Evolutionary conservation across 2,329 filamentous ascomycete genomes (phyloP).

Genomic region (Arthrinium phaeospermum): DNA sequence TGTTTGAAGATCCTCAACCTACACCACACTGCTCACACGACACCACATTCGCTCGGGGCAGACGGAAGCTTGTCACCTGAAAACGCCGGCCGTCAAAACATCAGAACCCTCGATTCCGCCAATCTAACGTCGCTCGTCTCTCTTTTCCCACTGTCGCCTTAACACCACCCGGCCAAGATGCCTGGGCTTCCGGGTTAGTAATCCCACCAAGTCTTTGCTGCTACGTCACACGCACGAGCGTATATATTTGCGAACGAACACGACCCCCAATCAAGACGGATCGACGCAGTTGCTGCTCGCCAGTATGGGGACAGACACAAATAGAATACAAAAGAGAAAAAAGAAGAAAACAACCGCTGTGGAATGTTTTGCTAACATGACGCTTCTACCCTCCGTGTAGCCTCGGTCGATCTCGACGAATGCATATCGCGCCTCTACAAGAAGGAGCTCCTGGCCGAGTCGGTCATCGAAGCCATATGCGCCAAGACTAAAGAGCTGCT

Average conservation of each 20-base stretch:
- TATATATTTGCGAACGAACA: neutral
- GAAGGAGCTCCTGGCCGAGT: slow-evolving; percentile 95
- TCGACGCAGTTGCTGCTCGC: neutral
- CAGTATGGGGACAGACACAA: neutral
- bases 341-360: neutral
- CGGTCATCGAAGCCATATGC: slow-evolving; percentile 98
- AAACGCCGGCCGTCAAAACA: neutral
- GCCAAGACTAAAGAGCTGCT: slow-evolving; percentile 98
- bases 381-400: slow-evolving; percentile 50
- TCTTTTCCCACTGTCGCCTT: neutral
- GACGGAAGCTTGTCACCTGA: slow-evolving; percentile 34
- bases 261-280: neutral
- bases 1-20: slow-evolving; percentile 39
- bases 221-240: neutral
- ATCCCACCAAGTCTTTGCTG: slow-evolving; percentile 13
- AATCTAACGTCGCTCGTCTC: slow-evolving; percentile 7
- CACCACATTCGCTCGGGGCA: slow-evolving; percentile 40
- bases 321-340: neutral
- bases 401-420: slow-evolving; percentile 97
- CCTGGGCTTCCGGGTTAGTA: slow-evolving; percentile 61
- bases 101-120: neutral
- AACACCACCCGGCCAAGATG: slow-evolving; percentile 47
- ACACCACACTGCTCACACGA: slow-evolving; percentile 34
- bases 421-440: slow-evolving; percentile 97
- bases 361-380: neutral